Evolutionary conservation across 1,284 basidiomycete genomes (phyloP), one percentile per base, ranked within the genome.

Genomic region (Microbotryum violaceum): DNA sequence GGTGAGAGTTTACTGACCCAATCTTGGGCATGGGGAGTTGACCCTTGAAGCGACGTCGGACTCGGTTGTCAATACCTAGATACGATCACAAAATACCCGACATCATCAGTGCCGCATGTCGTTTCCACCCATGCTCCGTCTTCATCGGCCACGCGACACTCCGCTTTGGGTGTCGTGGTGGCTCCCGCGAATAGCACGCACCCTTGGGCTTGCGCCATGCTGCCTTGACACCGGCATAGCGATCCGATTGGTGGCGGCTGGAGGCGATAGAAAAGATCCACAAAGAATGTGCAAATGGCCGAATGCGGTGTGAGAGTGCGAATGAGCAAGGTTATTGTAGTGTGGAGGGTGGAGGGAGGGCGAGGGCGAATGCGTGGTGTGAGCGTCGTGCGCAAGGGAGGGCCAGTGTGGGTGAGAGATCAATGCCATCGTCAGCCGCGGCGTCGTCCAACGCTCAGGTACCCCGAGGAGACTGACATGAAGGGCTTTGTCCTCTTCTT

Each of bases 401-500:
- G n/a, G 45, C 42, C 47, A 44, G 57, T 45, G 46, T 42, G n/a
- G 29, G 31, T 31, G 31, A 4, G 18, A 42, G 52, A 14, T 6
- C 25, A 18, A 18, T 27, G n/a, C 18, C 25, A n/a, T 21, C 14
- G 27, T 21, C n/a, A 27, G 14, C 25, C 16, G 49, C 7, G 31
- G 31, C 31, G 2, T 31, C 31, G 7, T 10, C 9, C 8, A 31
- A 31, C 31, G 7, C 31, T 31, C 31, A 31, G 6, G 7, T 9
- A 31, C 31, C 31, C 31, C 7, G 8, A 14, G 20, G n/a, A 5
- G 29, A 82, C 85, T 65, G 67, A 89, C 89, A 93, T 94, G 89
- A 96, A 94, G 75, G 80, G 79, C 80, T 89, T 91, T 72, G 91
- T 94, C 78, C 90, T 87, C 82, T 97, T 97, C 83, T 94, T 94